Evolutionary conservation across 805 yeast species (phyloP), one percentile per base, ranked within the genome.

Genomic region (Pichia manshurica): DNA sequence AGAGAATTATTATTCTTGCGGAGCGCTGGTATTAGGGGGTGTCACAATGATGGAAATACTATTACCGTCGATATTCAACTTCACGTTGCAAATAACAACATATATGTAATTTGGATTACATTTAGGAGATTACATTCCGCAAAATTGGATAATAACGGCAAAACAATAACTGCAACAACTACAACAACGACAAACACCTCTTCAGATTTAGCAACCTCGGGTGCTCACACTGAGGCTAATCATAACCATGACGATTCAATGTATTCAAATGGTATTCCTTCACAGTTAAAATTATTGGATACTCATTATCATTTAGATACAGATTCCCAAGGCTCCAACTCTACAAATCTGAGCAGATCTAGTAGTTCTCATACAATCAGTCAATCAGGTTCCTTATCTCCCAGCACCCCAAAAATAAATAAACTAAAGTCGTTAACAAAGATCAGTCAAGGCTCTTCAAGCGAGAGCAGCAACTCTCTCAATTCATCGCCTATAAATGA

Each of bases 41-140:
- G 67, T 3, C 95, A 87, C 59, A 60, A 78, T 23, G 90, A 85
- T 64, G 96, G 96, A 0, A 70, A 77, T 21, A 45, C 55, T 3
- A 67, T 89, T 23, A 75, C 73, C 47, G 73, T 90, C 35, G 97
- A 90, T 65, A 78, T 87, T 13, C 97, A 90, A 64, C 61, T 91
- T 44, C 73, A 96, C 48, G 86, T 87, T 3, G 70, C 86, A 28
- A 74, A 78, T 19, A 58, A 69, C 13, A 80, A 77, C 17, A 71
- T 81, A 7, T 74, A 75, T 45, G 80, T 87, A 3, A 64, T 90
- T 19, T 91, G 97, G 97, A 75, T 91, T 10, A 87, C 96, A 0
- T 89, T 86, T 61, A 82, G 91, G 1, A 79, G 91, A 56, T 59
- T 65, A 21, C 21, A 35, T 17, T 36, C 49, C 3, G 19, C 37